Conservation (phyloP, 306 rosid genomes). For the Vigna radiata region DNA sequence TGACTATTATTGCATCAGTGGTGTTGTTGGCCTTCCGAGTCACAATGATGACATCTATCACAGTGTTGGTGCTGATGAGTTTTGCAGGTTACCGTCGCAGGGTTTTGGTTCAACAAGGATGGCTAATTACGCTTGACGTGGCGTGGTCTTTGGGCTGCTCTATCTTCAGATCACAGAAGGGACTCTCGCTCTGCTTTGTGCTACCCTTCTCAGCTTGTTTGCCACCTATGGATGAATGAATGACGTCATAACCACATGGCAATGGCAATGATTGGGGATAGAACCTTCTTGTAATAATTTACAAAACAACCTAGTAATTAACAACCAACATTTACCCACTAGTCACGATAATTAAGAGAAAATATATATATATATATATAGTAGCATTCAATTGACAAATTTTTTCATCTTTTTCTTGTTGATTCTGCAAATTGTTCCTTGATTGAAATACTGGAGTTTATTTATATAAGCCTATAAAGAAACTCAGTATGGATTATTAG, state of each 20-base stretch:
- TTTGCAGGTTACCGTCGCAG: conserved; percentile 65
- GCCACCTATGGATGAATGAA: conserved; percentile 45
- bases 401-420: background rate
- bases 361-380: no score
- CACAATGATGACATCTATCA: conserved; percentile 68
- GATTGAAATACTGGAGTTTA: background rate
- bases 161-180: conserved; percentile 53
- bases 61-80: conserved; percentile 65
- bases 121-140: conserved; percentile 63
- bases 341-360: background rate
- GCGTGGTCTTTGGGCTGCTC: conserved; percentile 48
- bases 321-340: background rate
- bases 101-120: conserved; percentile 58
- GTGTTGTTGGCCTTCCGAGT: conserved; percentile 54
- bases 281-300: background rate
- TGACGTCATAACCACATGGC: background rate
- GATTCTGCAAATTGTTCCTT: background rate
- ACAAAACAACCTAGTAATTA: background rate
- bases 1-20: conserved; percentile 9
- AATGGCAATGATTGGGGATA: background rate
- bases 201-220: conserved; percentile 54
- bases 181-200: conserved; percentile 59
- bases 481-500: no score
- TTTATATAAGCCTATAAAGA: background rate
- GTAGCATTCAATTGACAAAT: conserved; percentile 4